Percentiles rank a stretch among this genome's conserved stretches.
Conservation (phyloP, 2,329 filamentous ascomycete species). For the Ceratocystis variospora region DNA sequence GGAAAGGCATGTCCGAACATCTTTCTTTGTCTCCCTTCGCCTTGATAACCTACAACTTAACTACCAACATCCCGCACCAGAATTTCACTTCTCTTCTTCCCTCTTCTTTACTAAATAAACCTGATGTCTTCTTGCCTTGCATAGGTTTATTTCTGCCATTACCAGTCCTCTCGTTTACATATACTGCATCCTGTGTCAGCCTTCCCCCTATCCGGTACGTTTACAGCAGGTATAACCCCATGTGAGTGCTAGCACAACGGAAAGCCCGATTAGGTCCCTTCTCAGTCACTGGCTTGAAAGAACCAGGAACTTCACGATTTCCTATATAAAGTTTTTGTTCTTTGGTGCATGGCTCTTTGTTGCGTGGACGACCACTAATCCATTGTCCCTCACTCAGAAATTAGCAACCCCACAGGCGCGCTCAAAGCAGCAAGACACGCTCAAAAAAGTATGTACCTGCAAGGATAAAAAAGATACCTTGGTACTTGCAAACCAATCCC, state of each 20-base stretch:
- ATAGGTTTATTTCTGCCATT: background rate
- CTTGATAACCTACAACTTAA: constrained; percentile 16
- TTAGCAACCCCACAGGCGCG: constrained; percentile 16
- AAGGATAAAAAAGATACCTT: constrained; percentile 6
- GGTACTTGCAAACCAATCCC: constrained; percentile 17
- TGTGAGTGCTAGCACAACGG: background rate
- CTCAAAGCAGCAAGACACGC: constrained; percentile 14
- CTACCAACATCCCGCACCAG: constrained; percentile 15
- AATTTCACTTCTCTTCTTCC: constrained; percentile 14
- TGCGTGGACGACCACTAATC: background rate
- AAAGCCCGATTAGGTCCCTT: background rate
- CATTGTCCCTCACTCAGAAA: background rate
- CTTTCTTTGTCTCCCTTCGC: constrained; percentile 19
- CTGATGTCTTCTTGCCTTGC: background rate
- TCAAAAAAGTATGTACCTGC: constrained; percentile 25
- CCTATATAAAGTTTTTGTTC: too few species aligned
- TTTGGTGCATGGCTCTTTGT: background rate
- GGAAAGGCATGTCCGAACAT: constrained; percentile 19
- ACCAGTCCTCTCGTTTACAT: constrained; percentile 10
- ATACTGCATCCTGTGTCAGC: background rate
- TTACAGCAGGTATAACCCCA: background rate
- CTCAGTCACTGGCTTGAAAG: background rate
- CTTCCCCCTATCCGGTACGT: background rate
- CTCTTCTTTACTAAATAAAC: constrained; percentile 12
- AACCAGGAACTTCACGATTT: background rate